A percentile compares a stretch with the other conserved stretches of the same genome.
Evolutionary conservation across 768 basidiomycete genomes (phyloP).

Genomic region (Tricholoma furcatifolium): DNA sequence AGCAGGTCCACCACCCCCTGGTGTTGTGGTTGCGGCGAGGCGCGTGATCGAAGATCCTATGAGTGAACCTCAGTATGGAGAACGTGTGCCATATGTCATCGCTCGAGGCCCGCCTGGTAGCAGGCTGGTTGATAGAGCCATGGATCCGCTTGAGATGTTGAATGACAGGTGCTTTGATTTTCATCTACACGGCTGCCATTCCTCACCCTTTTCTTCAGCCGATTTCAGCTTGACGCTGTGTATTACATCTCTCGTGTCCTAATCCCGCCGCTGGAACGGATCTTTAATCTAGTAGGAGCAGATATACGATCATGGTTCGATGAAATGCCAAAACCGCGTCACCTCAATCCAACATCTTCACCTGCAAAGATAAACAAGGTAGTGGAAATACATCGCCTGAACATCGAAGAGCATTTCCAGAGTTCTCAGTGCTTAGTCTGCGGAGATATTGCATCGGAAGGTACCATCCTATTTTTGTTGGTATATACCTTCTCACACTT

Average conservation of each 20-base stretch:
- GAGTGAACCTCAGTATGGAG: constrained; percentile 88
- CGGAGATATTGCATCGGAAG: constrained; percentile 49
- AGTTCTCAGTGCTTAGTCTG: constrained; percentile 73
- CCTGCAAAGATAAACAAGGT: constrained; percentile 21
- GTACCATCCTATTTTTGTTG: constrained; percentile 28
- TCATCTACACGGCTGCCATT: neutral
- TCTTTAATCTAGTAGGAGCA: constrained; percentile 90
- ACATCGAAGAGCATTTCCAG: constrained; percentile 76
- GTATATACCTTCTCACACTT: neutral
- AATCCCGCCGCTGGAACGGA: constrained; percentile 86
- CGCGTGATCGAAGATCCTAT: constrained; percentile 72
- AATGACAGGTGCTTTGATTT: constrained; percentile 49
- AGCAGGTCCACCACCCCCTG: constrained; percentile 85
- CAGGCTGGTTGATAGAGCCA: constrained; percentile 72
- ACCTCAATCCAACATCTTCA: constrained; percentile 32
- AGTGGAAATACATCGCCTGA: constrained; percentile 34
- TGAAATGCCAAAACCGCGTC: constrained; percentile 68
- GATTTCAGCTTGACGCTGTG: constrained; percentile 73
- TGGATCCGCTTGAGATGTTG: constrained; percentile 71
- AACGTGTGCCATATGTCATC: constrained; percentile 92
- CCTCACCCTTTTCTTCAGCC: constrained; percentile 33
- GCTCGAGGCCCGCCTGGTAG: constrained; percentile 57
- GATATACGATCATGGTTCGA: constrained; percentile 86
- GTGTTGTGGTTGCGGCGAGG: constrained; percentile 81
- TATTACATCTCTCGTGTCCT: constrained; percentile 89